A percentile compares a stretch with the other conserved stretches of the same genome.
Conservation (phyloP, 768 basidiomycete species). For the Flagelloscypha sp. region DNA sequence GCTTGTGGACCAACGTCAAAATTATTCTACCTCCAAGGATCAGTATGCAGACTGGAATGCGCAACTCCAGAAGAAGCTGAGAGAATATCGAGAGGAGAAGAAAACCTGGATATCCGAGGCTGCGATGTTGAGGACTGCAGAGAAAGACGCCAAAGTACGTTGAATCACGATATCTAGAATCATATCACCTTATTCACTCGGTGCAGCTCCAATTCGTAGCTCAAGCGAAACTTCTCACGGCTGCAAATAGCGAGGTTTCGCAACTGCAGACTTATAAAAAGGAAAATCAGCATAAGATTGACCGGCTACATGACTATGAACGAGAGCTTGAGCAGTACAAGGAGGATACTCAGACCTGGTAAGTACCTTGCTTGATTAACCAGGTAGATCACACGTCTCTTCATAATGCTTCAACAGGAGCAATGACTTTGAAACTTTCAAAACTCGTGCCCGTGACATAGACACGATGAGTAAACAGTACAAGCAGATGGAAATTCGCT, state of each 20-base stretch:
- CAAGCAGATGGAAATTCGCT: conserved; percentile 56
- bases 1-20: conserved; percentile 63
- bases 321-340: conserved; percentile 77
- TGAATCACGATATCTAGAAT: neutral
- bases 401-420: conserved; percentile 43
- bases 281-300: conserved; percentile 75
- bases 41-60: conserved; percentile 81
- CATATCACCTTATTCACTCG: conserved; percentile 3
- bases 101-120: conserved; percentile 68
- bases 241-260: conserved; percentile 64
- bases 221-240: conserved; percentile 59
- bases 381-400: neutral
- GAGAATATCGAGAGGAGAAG: conserved; percentile 71
- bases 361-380: conserved; percentile 15
- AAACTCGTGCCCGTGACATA: conserved; percentile 53
- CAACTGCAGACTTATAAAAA: conserved; percentile 67
- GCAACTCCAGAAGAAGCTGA: conserved; percentile 70
- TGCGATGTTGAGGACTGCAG: conserved; percentile 54
- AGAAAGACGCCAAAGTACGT: conserved; percentile 61
- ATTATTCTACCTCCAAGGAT: conserved; percentile 64
- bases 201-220: conserved; percentile 56
- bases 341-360: conserved; percentile 75
- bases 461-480: conserved; percentile 47
- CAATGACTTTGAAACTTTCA: conserved; percentile 62
- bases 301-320: conserved; percentile 78